phyloP scores from a whole-genome alignment of 176 grass and related monocot species.

The Carex scoparia region DNA sequence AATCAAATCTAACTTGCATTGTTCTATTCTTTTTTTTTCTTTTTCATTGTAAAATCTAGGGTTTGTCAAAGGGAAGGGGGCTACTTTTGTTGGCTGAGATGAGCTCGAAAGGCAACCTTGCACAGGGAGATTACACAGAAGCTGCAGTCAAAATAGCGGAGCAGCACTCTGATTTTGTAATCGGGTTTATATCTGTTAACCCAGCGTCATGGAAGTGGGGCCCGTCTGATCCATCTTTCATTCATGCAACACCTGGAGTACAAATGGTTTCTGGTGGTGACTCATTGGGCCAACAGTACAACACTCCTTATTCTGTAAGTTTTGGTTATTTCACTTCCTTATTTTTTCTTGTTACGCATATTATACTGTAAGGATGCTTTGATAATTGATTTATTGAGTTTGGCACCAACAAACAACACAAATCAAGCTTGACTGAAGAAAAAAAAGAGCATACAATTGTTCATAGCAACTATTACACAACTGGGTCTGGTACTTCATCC shows the following conservation, averaged over 20 bases:
- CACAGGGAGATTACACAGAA: conserved; percentile 72
- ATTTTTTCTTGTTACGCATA: neutral
- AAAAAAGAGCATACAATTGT: neutral
- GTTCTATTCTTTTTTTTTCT: neutral
- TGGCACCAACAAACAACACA: neutral
- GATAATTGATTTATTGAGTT: neutral
- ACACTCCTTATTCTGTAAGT: conserved; percentile 71
- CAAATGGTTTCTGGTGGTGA: conserved; percentile 55
- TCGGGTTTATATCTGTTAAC: conserved; percentile 94
- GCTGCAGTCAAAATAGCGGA: conserved; percentile 82
- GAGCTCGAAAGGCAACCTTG: conserved; percentile 90
- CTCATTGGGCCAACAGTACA: conserved; percentile 72
- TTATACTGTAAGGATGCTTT: neutral
- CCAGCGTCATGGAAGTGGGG: conserved; percentile 59
- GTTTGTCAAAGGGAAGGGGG: conserved; percentile 68
- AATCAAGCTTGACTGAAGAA: neutral
- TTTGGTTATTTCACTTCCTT: neutral
- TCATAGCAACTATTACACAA: neutral
- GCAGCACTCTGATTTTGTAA: conserved; percentile 76
- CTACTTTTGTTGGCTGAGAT: conserved; percentile 89
- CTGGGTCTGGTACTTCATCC: neutral
- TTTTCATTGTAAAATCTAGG: conserved; percentile 44
- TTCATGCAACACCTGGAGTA: conserved; percentile 83
- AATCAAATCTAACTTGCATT: neutral
- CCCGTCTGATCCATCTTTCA: conserved; percentile 45